Conservation (phyloP, 768 basidiomycete genomes). For the Kwoniella dendrophila region DNA sequence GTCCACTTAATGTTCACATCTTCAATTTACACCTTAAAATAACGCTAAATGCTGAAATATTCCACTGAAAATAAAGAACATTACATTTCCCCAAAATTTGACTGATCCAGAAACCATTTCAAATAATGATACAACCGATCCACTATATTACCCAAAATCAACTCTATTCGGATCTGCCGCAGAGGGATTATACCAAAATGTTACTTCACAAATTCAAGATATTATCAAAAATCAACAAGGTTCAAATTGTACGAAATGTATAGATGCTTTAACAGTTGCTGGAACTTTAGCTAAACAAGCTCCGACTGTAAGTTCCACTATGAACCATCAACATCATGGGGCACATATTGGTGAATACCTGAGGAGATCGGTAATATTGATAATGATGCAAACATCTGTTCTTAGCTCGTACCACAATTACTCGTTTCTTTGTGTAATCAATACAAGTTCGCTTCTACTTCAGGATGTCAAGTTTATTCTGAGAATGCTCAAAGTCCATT, state of each 20-base stretch:
- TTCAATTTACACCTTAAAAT: background rate
- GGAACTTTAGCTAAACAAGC: constrained; percentile 17
- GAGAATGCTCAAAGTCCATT: constrained; percentile 62
- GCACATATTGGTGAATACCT: background rate
- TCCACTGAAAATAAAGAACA: constrained; percentile 25
- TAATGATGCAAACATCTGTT: constrained; percentile 58
- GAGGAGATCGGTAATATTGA: background rate
- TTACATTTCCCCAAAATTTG: constrained; percentile 65
- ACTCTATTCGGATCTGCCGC: constrained; percentile 56
- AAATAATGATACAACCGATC: constrained; percentile 64
- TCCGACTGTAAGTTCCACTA: constrained; percentile 4
- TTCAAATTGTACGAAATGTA: constrained; percentile 62
- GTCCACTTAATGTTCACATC: constrained; percentile 1
- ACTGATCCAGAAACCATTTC: constrained; percentile 66
- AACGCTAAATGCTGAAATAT: background rate
- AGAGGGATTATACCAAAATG: constrained; percentile 61
- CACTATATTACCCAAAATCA: constrained; percentile 66
- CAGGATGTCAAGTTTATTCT: constrained; percentile 21
- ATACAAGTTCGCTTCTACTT: constrained; percentile 60
- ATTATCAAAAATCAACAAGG: constrained; percentile 59
- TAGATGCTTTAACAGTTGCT: constrained; percentile 51
- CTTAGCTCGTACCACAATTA: constrained; percentile 60
- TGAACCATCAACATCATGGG: background rate
- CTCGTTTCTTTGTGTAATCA: constrained; percentile 66
- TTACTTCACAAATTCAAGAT: constrained; percentile 62